Evolutionary conservation across 345 rosid genomes (phyloP).

Genomic region (Eucalyptus erythrocorys): DNA sequence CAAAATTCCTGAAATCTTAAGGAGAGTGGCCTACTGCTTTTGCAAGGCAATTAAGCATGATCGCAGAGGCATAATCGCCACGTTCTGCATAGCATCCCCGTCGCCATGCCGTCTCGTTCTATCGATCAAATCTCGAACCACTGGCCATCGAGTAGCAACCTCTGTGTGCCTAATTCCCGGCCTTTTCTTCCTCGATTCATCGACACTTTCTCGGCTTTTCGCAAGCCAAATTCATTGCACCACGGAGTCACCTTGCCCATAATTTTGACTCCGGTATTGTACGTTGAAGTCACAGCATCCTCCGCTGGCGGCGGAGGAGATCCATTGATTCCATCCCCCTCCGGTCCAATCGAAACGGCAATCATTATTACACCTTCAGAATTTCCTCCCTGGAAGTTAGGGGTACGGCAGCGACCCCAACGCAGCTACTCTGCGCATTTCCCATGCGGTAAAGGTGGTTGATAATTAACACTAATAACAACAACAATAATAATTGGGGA

Average conservation of each 20-base stretch:
- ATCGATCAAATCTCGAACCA: background rate
- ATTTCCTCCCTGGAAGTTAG: background rate
- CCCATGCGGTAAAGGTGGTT: background rate
- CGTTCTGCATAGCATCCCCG: background rate
- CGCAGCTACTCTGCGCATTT: background rate
- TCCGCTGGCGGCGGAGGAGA: background rate
- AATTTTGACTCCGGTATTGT: background rate
- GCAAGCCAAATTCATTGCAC: background rate
- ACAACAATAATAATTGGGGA: background rate
- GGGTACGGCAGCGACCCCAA: background rate
- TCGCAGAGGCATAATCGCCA: background rate
- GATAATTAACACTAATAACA: background rate
- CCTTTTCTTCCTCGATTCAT: background rate
- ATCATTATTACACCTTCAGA: background rate
- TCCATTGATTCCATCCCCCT: background rate
- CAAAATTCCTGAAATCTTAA: background rate
- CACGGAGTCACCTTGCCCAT: background rate
- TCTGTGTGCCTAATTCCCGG: background rate
- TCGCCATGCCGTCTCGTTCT: background rate
- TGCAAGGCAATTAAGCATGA: background rate
- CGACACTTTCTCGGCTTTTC: background rate
- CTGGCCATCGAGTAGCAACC: background rate
- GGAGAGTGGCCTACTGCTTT: background rate
- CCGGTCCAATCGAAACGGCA: background rate
- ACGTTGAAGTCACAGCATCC: background rate